Evolutionary conservation across 169 alveolate species (phyloP), one percentile per base, ranked within the genome.

Genomic region (Plasmodium adleri): DNA sequence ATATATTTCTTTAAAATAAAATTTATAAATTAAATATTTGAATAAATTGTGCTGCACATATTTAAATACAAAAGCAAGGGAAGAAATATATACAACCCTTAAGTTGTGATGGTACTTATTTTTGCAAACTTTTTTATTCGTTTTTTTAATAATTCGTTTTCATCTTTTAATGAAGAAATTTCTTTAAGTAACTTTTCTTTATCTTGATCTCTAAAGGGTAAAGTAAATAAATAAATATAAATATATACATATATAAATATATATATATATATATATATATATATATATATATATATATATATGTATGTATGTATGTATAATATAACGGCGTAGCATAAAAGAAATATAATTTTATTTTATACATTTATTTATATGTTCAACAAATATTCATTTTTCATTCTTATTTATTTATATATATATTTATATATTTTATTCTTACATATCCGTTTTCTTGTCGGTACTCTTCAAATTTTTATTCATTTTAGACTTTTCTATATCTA

Each of bases 401-500:
- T 8, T 52, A 2, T n/a, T 50, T 50, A 12, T 50, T 50, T 50
- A 13, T 52, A 6, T 52, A 13, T 52, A 2, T 54, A n/a, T 54
- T 0, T 54, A 54, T 15, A 7, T 54, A 17, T 15, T 13, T 28
- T 63, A 17, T 67, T 49, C n/a, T 39, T 39, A 50, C 64, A 17
- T 56, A 1, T 76, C 60, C 70, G 22, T 76, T 20, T 62, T 45
- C n/a, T 39, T 64, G 24, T 64, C 76, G 9, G 47, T 32, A 43
- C 52, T 64, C 45, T 66, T 64, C 15, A 66, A 32, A 64, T 24
- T 43, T 49, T 66, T 75, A 39, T 58, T 76, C 24, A 43, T 45
- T 76, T 76, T 76, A 49, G 76, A 67, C 54, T 76, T 76, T 67
- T 76, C 88, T 43, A 76, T 76, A 50, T 76, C 88, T 76, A 43